Conservation (phyloP, 345 rosid species). For the Pugionium dolabratum region DNA sequence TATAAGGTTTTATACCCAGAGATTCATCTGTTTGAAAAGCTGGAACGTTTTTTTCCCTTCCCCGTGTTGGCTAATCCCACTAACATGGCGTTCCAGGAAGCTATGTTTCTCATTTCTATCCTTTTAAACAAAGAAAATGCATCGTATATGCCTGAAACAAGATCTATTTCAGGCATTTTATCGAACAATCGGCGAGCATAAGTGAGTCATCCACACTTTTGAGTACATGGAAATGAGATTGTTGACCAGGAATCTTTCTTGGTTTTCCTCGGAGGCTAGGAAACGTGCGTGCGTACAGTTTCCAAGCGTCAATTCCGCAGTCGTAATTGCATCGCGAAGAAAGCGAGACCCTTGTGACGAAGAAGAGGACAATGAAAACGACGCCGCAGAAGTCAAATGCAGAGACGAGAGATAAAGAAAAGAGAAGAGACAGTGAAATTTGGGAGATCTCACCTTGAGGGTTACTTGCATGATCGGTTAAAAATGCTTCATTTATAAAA, state of each 20-base stretch:
- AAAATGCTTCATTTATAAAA: slow-evolving; percentile 22
- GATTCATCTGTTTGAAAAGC: slow-evolving; percentile 49
- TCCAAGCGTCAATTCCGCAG: slow-evolving; percentile 49
- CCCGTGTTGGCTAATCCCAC: slow-evolving; percentile 63
- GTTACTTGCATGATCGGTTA: slow-evolving; percentile 31
- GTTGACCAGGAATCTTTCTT: slow-evolving; percentile 56
- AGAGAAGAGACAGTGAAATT: slow-evolving; percentile 10
- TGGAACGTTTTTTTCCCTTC: slow-evolving; percentile 54
- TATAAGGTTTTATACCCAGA: slow-evolving; percentile 46
- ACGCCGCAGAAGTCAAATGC: background rate
- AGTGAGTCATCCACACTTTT: slow-evolving; percentile 49
- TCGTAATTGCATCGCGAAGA: slow-evolving; percentile 55
- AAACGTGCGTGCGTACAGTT: slow-evolving; percentile 52
- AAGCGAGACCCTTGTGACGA: slow-evolving; percentile 54
- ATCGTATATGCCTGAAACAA: slow-evolving; percentile 54
- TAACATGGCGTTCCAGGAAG: slow-evolving; percentile 57
- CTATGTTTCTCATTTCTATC: slow-evolving; percentile 41
- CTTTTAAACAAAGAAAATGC: slow-evolving; percentile 51
- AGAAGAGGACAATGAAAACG: slow-evolving; percentile 32
- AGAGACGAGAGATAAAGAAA: background rate
- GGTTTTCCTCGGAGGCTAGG: slow-evolving; percentile 34
- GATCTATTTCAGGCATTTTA: slow-evolving; percentile 50
- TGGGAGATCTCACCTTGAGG: slow-evolving; percentile 20
- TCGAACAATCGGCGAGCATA: slow-evolving; percentile 60
- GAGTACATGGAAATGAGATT: slow-evolving; percentile 55